Evolutionary conservation across 1,284 basidiomycete species (phyloP).

Genomic region (Neolentinus lepideus): DNA sequence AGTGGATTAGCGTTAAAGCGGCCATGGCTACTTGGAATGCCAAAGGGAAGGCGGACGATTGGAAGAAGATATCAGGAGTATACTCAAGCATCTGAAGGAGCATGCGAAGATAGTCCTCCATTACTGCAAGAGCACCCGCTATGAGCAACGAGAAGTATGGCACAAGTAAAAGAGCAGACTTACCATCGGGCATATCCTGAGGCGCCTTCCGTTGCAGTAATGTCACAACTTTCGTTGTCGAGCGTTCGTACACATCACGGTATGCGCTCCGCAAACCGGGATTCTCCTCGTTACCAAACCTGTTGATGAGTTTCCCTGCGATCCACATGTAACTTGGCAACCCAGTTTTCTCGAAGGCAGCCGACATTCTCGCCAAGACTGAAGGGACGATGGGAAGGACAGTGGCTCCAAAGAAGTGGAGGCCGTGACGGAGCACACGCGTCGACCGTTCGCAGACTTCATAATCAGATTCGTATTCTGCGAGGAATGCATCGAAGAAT

Average conservation of each 20-base stretch:
- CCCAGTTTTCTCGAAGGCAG: slow-evolving; percentile 76
- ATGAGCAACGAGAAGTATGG: not conserved
- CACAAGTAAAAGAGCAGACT: slow-evolving; percentile 15
- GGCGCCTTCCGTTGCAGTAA: slow-evolving; percentile 64
- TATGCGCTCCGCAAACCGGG: slow-evolving; percentile 46
- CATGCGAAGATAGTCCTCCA: slow-evolving; percentile 93
- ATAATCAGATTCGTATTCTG: slow-evolving; percentile 74
- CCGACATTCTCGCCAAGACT: slow-evolving; percentile 70
- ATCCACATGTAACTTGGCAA: slow-evolving; percentile 95
- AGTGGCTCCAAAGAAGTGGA: slow-evolving; percentile 74
- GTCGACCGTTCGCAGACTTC: slow-evolving; percentile 82
- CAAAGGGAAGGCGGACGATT: slow-evolving; percentile 66
- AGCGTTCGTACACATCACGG: slow-evolving; percentile 64
- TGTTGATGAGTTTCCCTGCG: slow-evolving; percentile 72
- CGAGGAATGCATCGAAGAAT: slow-evolving; percentile 78
- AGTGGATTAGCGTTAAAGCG: slow-evolving; percentile 73
- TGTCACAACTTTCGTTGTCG: slow-evolving; percentile 63
- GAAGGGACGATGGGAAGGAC: slow-evolving; percentile 66
- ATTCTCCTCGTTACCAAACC: slow-evolving; percentile 64
- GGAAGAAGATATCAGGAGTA: slow-evolving; percentile 73
- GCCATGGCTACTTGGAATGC: slow-evolving; percentile 73
- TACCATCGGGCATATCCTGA: slow-evolving; percentile 77
- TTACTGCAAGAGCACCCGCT: slow-evolving; percentile 43
- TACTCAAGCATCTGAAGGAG: slow-evolving; percentile 64
- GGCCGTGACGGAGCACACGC: slow-evolving; percentile 79